These are phyloP conservation scores for Deinandra increscens DNA, from an alignment of 129 eudicot genomes.

Conservation along the genomic window DNA sequence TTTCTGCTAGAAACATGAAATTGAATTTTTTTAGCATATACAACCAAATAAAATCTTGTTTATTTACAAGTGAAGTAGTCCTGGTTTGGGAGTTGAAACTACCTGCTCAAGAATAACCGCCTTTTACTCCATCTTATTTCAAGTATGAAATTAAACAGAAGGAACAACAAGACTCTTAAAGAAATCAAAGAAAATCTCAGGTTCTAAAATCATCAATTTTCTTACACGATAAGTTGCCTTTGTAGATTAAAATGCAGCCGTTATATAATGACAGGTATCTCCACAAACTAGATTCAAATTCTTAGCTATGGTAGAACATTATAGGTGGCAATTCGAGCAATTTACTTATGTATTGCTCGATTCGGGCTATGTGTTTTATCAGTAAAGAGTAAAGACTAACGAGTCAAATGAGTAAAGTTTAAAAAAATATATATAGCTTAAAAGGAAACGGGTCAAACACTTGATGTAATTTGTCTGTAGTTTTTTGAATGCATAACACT, in stretches of 20 bases:
- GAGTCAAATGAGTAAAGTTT: too few species aligned
- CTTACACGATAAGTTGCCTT: neutral
- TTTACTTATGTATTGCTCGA: neutral
- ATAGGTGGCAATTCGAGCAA: neutral
- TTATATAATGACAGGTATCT: conserved; percentile 50
- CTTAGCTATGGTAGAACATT: conserved; percentile 58
- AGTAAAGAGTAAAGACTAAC: too few species aligned
- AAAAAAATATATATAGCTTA: too few species aligned
- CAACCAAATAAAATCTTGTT: conserved; percentile 6
- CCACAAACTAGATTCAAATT: too few species aligned
- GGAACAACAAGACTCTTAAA: conserved; percentile 87
- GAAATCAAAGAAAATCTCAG: conserved; percentile 84
- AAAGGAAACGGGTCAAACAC: too few species aligned
- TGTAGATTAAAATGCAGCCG: conserved; percentile 9
- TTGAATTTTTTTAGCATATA: neutral
- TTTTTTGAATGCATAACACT: neutral
- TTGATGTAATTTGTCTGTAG: neutral
- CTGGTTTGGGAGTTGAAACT: too few species aligned
- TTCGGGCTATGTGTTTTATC: neutral
- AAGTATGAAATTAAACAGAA: conserved; percentile 92
- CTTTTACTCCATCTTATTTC: conserved; percentile 17
- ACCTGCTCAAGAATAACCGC: conserved; percentile 10
- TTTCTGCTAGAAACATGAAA: neutral
- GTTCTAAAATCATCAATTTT: conserved; percentile 38
- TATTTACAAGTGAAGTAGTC: conserved; percentile 8